A percentile compares a stretch with the other conserved stretches of the same genome.
Evolutionary conservation across 2,329 filamentous ascomycete genomes (phyloP).

Genomic region (Biscogniauxia mediterranea): DNA sequence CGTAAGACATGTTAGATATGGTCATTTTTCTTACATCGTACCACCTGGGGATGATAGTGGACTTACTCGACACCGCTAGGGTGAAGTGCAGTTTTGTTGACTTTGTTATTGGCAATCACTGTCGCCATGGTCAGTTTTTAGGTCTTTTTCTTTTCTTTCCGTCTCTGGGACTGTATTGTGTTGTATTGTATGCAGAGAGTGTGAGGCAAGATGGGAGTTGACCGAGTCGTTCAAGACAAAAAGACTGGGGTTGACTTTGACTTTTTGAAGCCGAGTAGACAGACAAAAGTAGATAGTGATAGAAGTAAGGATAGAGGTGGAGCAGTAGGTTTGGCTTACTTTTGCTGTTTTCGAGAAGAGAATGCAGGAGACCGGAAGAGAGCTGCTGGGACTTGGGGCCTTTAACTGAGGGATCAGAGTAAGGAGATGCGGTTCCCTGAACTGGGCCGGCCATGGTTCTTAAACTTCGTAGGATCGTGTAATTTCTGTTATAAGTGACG

Average conservation of each 20-base stretch:
- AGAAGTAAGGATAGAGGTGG: too few relatives aligned
- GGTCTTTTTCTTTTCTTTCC: conserved; percentile 1
- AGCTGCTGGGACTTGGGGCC: conserved; percentile 43
- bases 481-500: conserved; percentile 17
- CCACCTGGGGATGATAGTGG: conserved; percentile 7
- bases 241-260: too few relatives aligned
- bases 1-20: conserved; percentile 27
- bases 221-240: neutral
- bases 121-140: conserved; percentile 18
- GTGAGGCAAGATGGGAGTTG: neutral
- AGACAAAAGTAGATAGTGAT: too few relatives aligned
- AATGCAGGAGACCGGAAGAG: conserved; percentile 33
- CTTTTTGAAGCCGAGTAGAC: too few relatives aligned
- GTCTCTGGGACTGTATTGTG: neutral
- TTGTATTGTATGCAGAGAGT: neutral
- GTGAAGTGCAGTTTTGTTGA: conserved; percentile 93
- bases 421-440: conserved; percentile 43
- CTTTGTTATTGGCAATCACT: conserved; percentile 56
- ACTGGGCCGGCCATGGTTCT: conserved; percentile 40
- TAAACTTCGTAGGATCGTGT: conserved; percentile 27
- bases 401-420: conserved; percentile 44
- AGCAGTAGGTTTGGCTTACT: conserved; percentile 18
- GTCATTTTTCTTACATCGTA: conserved; percentile 3
- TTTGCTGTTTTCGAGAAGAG: conserved; percentile 26
- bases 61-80: conserved; percentile 87